phyloP scores from a whole-genome alignment of 2,329 filamentous ascomycete genomes.

The Cercospora nicotianae region DNA sequence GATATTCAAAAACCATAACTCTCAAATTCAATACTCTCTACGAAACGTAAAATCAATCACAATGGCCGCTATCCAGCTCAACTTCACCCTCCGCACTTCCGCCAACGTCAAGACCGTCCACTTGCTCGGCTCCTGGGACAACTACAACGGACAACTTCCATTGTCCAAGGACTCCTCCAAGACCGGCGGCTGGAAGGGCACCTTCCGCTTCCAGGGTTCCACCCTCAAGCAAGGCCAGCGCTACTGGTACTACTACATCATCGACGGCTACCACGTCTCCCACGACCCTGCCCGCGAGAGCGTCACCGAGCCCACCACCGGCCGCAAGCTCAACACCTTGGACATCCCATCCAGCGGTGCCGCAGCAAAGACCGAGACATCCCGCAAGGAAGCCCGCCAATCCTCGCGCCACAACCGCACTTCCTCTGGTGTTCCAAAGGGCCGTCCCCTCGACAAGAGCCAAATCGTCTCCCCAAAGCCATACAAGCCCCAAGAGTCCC shows the following conservation, averaged over 20 bases:
- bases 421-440: slow-evolving; percentile 71
- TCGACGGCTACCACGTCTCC: slow-evolving; percentile 96
- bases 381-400: slow-evolving; percentile 46
- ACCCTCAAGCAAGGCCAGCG: slow-evolving; percentile 85
- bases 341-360: slow-evolving; percentile 69
- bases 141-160: slow-evolving; percentile 90
- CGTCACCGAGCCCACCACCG: slow-evolving; percentile 92
- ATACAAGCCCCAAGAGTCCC: slow-evolving; percentile 80
- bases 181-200: slow-evolving; percentile 89
- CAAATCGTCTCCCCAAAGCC: slow-evolving; percentile 92
- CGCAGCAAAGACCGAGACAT: slow-evolving; percentile 42
- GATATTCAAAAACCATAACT: slow-evolving; percentile 26
- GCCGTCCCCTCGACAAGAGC: slow-evolving; percentile 81
- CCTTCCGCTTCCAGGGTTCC: slow-evolving; percentile 88
- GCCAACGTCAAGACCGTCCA: slow-evolving; percentile 97
- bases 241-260: slow-evolving; percentile 99
- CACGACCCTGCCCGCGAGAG: slow-evolving; percentile 90
- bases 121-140: slow-evolving; percentile 96
- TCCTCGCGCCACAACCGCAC: slow-evolving; percentile 52
- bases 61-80: slow-evolving; percentile 90
- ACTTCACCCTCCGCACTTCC: slow-evolving; percentile 94
- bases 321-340: slow-evolving; percentile 95
- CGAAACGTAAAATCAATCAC: slow-evolving; percentile 22
- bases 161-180: slow-evolving; percentile 84
- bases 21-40: slow-evolving; percentile 1